Percentiles rank a stretch among this genome's conserved stretches.
Conservation (phyloP, 2,329 filamentous ascomycete species). For the Fusarium mangiferae region DNA sequence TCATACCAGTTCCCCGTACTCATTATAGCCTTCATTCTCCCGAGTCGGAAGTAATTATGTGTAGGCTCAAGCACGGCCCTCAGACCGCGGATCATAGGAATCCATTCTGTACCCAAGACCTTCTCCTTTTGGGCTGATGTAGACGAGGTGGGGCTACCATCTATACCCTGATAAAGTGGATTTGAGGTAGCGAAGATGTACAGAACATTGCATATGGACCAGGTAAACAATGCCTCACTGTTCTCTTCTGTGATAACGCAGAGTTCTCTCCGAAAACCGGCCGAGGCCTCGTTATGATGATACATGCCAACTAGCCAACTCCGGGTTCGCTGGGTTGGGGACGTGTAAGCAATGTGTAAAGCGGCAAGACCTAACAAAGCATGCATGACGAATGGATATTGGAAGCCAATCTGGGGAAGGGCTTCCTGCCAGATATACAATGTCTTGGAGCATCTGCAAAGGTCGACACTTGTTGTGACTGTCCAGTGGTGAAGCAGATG, state of each 20-base stretch:
- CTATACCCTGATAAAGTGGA: background rate
- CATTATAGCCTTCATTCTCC: background rate
- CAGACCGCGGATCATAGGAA: background rate
- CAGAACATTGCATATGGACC: background rate
- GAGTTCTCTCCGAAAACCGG: background rate
- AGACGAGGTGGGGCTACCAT: fast-evolving
- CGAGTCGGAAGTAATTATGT: background rate
- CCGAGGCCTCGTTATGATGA: background rate
- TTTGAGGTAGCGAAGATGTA: background rate
- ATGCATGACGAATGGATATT: background rate
- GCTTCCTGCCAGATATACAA: background rate
- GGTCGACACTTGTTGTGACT: background rate
- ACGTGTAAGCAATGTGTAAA: background rate
- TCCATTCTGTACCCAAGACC: background rate
- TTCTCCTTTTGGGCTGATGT: background rate
- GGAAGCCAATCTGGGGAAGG: background rate
- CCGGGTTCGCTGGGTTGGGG: fast-evolving
- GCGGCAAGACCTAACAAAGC: background rate
- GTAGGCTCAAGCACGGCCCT: background rate
- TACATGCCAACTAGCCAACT: background rate
- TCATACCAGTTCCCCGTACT: background rate
- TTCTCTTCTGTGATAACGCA: background rate
- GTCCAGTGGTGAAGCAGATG: background rate
- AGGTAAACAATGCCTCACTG: background rate
- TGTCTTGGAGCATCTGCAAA: background rate